These are phyloP conservation scores for Ceratocystis harringtonii DNA, from an alignment of 2,329 filamentous ascomycete genomes.

Conservation along the genomic window DNA sequence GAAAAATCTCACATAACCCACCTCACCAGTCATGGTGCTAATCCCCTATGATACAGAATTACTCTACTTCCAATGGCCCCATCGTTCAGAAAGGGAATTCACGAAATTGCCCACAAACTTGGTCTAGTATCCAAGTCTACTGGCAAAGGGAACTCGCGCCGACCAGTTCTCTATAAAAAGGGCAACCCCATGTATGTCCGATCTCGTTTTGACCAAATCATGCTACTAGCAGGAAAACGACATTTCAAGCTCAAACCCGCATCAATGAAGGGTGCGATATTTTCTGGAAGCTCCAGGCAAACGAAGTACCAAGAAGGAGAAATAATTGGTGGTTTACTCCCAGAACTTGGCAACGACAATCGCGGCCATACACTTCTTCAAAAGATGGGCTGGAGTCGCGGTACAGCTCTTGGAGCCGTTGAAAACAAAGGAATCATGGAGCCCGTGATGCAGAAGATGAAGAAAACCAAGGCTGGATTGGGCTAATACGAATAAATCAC, in stretches of 20 bases:
- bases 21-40: neutral
- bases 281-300: constrained; percentile 19
- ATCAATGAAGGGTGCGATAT: neutral
- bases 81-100: constrained; percentile 58
- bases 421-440: constrained; percentile 82
- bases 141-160: constrained; percentile 57
- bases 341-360: constrained; percentile 70
- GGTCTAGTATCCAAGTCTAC: constrained; percentile 72
- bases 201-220: neutral
- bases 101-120: constrained; percentile 61
- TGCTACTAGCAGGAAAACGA: neutral
- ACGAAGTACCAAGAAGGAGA: constrained; percentile 51
- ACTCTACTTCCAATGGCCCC: constrained; percentile 75
- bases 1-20: neutral
- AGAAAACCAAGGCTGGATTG: constrained; percentile 70
- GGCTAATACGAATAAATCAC: constrained; percentile 31
- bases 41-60: constrained; percentile 34
- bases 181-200: neutral
- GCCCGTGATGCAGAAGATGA: constrained; percentile 75
- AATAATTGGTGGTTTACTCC: constrained; percentile 68
- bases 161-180: constrained; percentile 49
- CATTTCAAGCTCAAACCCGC: constrained; percentile 13
- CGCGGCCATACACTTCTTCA: constrained; percentile 76
- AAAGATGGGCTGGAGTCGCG: constrained; percentile 92
- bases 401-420: constrained; percentile 63